Conservation (phyloP, 495 filamentous ascomycete genomes). For the Annulohypoxylon nitens region DNA sequence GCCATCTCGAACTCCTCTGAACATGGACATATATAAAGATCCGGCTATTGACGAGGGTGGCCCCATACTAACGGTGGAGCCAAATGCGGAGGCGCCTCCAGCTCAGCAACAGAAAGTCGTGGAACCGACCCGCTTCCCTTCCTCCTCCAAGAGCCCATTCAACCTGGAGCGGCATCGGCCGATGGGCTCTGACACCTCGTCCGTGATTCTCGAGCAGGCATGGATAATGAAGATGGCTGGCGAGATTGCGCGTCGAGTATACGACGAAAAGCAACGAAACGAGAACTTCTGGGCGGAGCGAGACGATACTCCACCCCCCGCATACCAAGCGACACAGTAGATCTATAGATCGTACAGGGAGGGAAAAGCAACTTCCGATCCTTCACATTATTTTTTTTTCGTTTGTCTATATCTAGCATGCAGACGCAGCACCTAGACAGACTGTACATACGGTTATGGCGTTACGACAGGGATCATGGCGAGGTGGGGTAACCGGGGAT, state of each 20-base stretch:
- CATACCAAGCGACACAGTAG: constrained; percentile 65
- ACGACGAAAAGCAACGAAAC: constrained; percentile 71
- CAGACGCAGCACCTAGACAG: constrained; percentile 20
- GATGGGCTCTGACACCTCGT: constrained; percentile 56
- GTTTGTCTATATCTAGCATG: constrained; percentile 44
- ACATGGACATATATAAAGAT: constrained; percentile 45
- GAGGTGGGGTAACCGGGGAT: constrained; percentile 15
- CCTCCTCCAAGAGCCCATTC: constrained; percentile 54
- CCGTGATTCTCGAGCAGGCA: constrained; percentile 80
- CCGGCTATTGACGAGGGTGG: constrained; percentile 30
- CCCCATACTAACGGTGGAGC: constrained; percentile 24
- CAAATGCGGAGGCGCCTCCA: constrained; percentile 38
- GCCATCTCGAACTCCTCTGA: constrained; percentile 49
- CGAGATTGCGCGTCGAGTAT: constrained; percentile 87
- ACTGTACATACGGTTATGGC: constrained; percentile 48
- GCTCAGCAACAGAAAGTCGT: constrained; percentile 51
- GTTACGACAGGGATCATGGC: constrained; percentile 41
- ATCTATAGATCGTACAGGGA: constrained; percentile 19
- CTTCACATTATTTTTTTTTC: constrained; percentile 30
- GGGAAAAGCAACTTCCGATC: constrained; percentile 19
- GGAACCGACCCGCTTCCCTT: constrained; percentile 46
- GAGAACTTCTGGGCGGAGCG: constrained; percentile 60
- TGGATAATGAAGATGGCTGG: constrained; percentile 92
- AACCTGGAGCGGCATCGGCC: constrained; percentile 49
- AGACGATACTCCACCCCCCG: constrained; percentile 72